Evolutionary conservation across 2,329 filamentous ascomycete genomes (phyloP).

Genomic region (Cladobotryum protrusum): DNA sequence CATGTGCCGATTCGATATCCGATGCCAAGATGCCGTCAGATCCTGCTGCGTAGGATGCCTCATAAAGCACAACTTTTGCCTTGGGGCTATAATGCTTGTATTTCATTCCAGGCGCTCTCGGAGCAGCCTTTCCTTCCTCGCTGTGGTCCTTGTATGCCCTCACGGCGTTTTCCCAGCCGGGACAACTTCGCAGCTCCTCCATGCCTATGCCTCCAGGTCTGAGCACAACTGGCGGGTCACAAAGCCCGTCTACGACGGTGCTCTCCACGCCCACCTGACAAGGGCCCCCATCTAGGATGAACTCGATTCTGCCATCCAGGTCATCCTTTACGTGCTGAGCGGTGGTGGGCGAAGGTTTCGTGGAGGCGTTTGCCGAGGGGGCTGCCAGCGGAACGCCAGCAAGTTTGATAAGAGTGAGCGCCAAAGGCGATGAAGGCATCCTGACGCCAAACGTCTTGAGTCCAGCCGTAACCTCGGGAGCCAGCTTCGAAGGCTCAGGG

Average conservation of each 20-base stretch:
- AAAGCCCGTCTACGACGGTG: conserved; percentile 90
- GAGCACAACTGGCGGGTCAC: conserved; percentile 71
- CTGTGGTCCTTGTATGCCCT: conserved; percentile 74
- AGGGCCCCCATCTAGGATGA: conserved; percentile 82
- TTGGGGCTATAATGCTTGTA: conserved; percentile 96
- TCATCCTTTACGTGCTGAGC: conserved; percentile 87
- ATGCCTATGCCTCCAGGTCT: conserved; percentile 83
- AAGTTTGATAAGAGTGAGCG: conserved; percentile 77
- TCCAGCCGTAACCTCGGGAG: conserved; percentile 86
- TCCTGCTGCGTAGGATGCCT: conserved; percentile 41
- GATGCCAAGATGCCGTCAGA: conserved; percentile 29
- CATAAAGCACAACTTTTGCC: conserved; percentile 78
- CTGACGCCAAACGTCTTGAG: conserved; percentile 80
- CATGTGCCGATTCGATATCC: conserved; percentile 27
- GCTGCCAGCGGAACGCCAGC: conserved; percentile 76
- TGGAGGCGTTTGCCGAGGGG: conserved; percentile 91
- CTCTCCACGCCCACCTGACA: conserved; percentile 92
- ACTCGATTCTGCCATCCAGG: conserved; percentile 70
- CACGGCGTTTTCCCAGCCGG: conserved; percentile 74
- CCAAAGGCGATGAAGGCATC: conserved; percentile 81
- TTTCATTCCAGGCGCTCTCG: conserved; percentile 94
- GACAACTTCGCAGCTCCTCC: conserved; percentile 65
- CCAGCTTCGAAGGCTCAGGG: conserved; percentile 61
- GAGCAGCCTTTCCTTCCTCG: conserved; percentile 57
- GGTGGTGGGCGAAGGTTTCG: conserved; percentile 83